phyloP scores from a whole-genome alignment of 495 filamentous ascomycete genomes.

The Lophiostoma macrostomum region DNA sequence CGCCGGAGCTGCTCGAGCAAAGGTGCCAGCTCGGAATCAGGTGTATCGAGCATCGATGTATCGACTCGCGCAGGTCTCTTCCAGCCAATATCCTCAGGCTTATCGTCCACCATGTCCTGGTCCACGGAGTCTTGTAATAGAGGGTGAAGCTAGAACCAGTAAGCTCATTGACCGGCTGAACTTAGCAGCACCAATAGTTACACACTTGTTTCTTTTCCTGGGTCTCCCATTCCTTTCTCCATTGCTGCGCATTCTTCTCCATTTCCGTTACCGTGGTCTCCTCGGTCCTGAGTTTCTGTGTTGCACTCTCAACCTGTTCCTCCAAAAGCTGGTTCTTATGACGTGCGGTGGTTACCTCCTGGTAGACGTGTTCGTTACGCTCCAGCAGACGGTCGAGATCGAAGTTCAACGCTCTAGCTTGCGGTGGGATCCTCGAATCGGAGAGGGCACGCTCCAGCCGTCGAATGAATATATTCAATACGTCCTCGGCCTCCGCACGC shows the following conservation, averaged over 20 bases:
- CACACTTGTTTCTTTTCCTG: slow-evolving; percentile 47
- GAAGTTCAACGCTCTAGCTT: slow-evolving; percentile 56
- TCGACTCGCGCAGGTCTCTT: slow-evolving; percentile 1
- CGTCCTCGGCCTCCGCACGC: slow-evolving; percentile 55
- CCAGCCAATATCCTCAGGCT: slow-evolving; percentile 33
- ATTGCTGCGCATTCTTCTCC: slow-evolving; percentile 53
- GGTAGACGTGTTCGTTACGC: slow-evolving; percentile 49
- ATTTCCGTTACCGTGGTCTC: slow-evolving; percentile 51
- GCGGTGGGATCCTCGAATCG: slow-evolving; percentile 59
- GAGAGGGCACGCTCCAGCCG: slow-evolving; percentile 52
- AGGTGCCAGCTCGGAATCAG: slow-evolving; percentile 38
- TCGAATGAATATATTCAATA: slow-evolving; percentile 49
- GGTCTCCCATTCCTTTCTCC: slow-evolving; percentile 46
- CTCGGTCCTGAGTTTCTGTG: slow-evolving; percentile 51
- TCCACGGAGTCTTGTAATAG: slow-evolving; percentile 16
- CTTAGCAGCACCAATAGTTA: not conserved
- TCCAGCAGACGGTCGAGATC: slow-evolving; percentile 59
- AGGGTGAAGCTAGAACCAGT: slow-evolving; percentile 31
- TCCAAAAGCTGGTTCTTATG: slow-evolving; percentile 55
- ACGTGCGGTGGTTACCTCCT: slow-evolving; percentile 48
- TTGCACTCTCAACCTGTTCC: slow-evolving; percentile 54
- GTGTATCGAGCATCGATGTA: slow-evolving; percentile 20
- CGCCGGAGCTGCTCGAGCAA: slow-evolving; percentile 49
- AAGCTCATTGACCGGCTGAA: slow-evolving; percentile 8
- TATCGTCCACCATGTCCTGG: slow-evolving; percentile 23